Conservation (phyloP, 2,329 filamentous ascomycete species). For the Chrysoporthe cubensis region DNA sequence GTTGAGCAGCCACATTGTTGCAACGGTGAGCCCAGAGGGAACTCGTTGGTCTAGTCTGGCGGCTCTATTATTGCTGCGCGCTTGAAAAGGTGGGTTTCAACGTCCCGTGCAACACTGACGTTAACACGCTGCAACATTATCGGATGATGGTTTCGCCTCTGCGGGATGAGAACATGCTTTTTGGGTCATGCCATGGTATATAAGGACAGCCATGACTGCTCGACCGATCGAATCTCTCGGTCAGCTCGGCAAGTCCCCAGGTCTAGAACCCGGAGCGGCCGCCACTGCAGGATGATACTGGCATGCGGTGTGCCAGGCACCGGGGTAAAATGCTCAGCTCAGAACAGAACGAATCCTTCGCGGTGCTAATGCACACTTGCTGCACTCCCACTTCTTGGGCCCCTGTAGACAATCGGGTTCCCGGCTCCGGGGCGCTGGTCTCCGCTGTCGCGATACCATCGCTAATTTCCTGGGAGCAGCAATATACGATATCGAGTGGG, state of each 20-base stretch:
- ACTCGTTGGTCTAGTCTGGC: not conserved
- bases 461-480: slow-evolving; percentile 4
- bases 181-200: not conserved
- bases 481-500: slow-evolving; percentile 1
- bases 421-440: not conserved
- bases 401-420: not conserved
- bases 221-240: not conserved
- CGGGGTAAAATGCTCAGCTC: too few species aligned
- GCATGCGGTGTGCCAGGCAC: too few species aligned
- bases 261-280: too few species aligned
- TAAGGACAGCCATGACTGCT: not conserved
- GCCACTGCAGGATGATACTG: too few species aligned
- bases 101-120: not conserved
- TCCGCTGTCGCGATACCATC: not conserved
- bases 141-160: not conserved
- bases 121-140: not conserved
- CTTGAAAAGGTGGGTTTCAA: not conserved
- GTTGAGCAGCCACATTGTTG: slow-evolving; percentile 12
- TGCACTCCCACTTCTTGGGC: not conserved
- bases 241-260: too few species aligned
- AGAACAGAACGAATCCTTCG: too few species aligned
- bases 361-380: not conserved
- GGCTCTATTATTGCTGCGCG: not conserved
- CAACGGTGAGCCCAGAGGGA: not conserved
- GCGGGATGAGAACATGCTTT: not conserved